phyloP scores from a whole-genome alignment of 345 rosid species.

The Salix brachista region DNA sequence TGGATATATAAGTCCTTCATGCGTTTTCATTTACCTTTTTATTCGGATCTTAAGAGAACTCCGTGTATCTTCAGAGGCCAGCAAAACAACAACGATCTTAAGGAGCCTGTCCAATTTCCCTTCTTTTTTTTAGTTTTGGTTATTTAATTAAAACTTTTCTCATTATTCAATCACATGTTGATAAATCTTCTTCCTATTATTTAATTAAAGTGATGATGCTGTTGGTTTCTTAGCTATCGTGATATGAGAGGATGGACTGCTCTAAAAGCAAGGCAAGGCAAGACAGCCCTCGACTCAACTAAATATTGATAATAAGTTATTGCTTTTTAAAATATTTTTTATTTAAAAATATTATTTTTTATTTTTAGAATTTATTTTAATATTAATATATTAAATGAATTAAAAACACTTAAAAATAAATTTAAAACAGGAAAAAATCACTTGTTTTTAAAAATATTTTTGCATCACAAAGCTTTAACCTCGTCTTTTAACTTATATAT shows the following conservation, averaged over 20 bases:
- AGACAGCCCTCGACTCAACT: not conserved
- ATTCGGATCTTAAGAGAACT: slow-evolving; percentile 61
- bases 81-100: slow-evolving; percentile 58
- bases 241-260: slow-evolving; percentile 2
- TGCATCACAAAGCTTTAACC: no score
- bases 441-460: no score
- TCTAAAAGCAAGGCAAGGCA: slow-evolving; percentile 17
- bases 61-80: slow-evolving; percentile 45
- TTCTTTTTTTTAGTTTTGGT: not conserved
- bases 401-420: no score
- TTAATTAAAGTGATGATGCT: not conserved
- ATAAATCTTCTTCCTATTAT: not conserved
- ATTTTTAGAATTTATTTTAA: no score
- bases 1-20: not conserved
- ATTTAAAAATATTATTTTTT: no score
- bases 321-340: no score
- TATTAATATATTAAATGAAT: no score
- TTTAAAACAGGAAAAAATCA: no score
- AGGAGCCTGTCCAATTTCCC: slow-evolving; percentile 34
- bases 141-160: slow-evolving; percentile 14
- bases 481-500: no score
- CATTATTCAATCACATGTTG: slow-evolving; percentile 2
- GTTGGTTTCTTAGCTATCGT: not conserved
- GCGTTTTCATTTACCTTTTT: slow-evolving; percentile 35
- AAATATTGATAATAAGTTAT: no score